A percentile compares a stretch with the other conserved stretches of the same genome.
Evolutionary conservation across 495 filamentous ascomycete species (phyloP).

Genomic region (Daldinia concentrica): DNA sequence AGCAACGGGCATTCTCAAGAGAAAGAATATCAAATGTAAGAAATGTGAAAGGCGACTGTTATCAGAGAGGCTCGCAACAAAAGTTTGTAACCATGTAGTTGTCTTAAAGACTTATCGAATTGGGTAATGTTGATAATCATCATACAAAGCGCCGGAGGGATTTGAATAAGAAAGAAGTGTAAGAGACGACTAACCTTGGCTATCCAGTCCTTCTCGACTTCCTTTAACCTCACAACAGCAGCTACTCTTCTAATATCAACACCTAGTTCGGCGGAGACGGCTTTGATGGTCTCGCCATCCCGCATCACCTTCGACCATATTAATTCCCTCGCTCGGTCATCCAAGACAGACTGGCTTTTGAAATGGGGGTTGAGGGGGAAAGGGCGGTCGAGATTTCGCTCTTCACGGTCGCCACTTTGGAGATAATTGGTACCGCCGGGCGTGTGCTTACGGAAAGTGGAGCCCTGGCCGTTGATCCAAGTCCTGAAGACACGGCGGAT

Average conservation of each 20-base stretch:
- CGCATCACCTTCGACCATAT: conserved; percentile 75
- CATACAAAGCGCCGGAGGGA: conserved; percentile 46
- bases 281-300: conserved; percentile 73
- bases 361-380: conserved; percentile 84
- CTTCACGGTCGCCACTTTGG: conserved; percentile 54
- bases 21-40: conserved; percentile 9
- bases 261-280: conserved; percentile 77
- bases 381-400: conserved; percentile 48
- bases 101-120: conserved; percentile 99
- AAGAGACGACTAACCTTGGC: conserved; percentile 66
- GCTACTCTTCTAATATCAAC: conserved; percentile 89
- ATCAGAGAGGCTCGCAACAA: conserved; percentile 61
- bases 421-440: conserved; percentile 74
- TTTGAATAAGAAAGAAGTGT: conserved; percentile 25
- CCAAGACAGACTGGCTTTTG: conserved; percentile 75
- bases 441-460: conserved; percentile 62
- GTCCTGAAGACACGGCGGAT: conserved; percentile 68
- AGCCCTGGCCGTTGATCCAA: conserved; percentile 72
- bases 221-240: conserved; percentile 87
- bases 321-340: conserved; percentile 75
- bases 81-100: conserved; percentile 77
- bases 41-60: conserved; percentile 29
- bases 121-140: conserved; percentile 61
- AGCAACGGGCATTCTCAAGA: conserved; percentile 10
- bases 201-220: conserved; percentile 81